Evolutionary conservation across 176 grass and related monocot species (phyloP).

Genomic region (Dendrocalamus sinicus): DNA sequence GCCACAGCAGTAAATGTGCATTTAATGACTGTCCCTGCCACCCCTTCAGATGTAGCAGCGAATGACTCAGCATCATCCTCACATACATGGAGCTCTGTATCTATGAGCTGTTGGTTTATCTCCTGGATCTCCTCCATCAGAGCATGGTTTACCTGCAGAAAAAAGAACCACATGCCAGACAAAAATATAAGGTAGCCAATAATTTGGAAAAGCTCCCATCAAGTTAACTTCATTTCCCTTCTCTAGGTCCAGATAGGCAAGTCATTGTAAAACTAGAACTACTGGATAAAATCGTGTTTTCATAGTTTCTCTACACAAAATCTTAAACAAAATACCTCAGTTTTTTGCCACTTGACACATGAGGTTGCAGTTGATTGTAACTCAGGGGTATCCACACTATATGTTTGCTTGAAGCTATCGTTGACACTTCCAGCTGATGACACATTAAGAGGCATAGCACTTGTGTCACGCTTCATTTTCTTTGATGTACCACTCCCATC

Average conservation of each 20-base stretch:
- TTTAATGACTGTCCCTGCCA: slow-evolving; percentile 82
- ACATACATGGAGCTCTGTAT: slow-evolving; percentile 78
- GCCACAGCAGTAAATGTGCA: slow-evolving; percentile 88
- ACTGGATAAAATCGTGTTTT: slow-evolving; percentile 11
- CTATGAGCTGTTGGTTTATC: slow-evolving; percentile 90
- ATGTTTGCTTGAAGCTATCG: slow-evolving; percentile 76
- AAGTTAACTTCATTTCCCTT: slow-evolving; percentile 17
- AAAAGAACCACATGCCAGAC: slow-evolving; percentile 16
- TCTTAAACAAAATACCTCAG: slow-evolving; percentile 64
- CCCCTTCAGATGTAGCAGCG: slow-evolving; percentile 59
- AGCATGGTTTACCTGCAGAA: slow-evolving; percentile 73
- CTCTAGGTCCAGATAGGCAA: not conserved
- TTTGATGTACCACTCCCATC: slow-evolving; percentile 84
- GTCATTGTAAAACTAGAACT: not conserved
- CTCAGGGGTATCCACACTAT: slow-evolving; percentile 59
- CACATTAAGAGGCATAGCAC: slow-evolving; percentile 92
- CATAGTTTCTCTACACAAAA: slow-evolving; percentile 19
- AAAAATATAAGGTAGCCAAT: slow-evolving; percentile 36
- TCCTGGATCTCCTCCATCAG: slow-evolving; percentile 82
- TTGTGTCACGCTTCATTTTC: slow-evolving; percentile 99
- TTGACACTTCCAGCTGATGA: slow-evolving; percentile 74
- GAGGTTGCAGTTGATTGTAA: slow-evolving; percentile 93
- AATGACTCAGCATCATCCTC: slow-evolving; percentile 73
- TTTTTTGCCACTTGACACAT: slow-evolving; percentile 64
- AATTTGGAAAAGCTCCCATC: not conserved